These are phyloP conservation scores for Sarocladium brachiariae DNA, from an alignment of 2,329 filamentous ascomycete genomes.

Conservation along the genomic window DNA sequence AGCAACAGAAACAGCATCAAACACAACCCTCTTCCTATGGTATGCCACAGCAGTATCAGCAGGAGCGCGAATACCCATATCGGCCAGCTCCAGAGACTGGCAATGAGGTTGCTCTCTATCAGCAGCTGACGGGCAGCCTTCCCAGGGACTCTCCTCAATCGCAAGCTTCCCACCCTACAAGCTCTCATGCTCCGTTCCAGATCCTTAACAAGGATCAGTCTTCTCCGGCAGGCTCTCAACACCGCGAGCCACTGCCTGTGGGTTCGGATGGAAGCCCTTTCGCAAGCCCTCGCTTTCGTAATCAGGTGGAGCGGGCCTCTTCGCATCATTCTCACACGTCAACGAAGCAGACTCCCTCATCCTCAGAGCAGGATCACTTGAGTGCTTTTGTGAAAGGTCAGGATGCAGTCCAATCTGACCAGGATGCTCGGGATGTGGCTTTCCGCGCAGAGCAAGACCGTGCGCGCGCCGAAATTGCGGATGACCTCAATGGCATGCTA, in stretches of 20 bases:
- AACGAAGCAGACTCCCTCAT: slow-evolving; percentile 21
- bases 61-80: slow-evolving; percentile 12
- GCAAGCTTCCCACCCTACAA: slow-evolving; percentile 28
- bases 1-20: slow-evolving; percentile 11
- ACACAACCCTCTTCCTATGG: slow-evolving; percentile 6
- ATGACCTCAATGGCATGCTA: slow-evolving; percentile 41
- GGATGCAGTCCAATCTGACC: slow-evolving; percentile 50
- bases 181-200: slow-evolving; percentile 33
- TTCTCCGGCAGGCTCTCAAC: slow-evolving; percentile 31
- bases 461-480: slow-evolving; percentile 39
- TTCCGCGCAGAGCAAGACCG: slow-evolving; percentile 47
- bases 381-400: slow-evolving; percentile 47
- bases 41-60: slow-evolving; percentile 12
- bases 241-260: slow-evolving; percentile 32
- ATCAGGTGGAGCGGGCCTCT: slow-evolving; percentile 29
- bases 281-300: slow-evolving; percentile 36
- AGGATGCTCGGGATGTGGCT: slow-evolving; percentile 58
- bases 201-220: slow-evolving; percentile 43
- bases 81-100: slow-evolving; percentile 30
- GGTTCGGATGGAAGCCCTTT: slow-evolving; percentile 36
- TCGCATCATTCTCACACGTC: slow-evolving; percentile 19
- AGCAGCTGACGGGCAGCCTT: slow-evolving; percentile 31
- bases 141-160: slow-evolving; percentile 12
- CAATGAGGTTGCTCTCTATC: slow-evolving; percentile 28
- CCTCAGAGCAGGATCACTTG: slow-evolving; percentile 23